phyloP scores from a whole-genome alignment of 345 rosid genomes.

The Toxicodendron radicans region DNA sequence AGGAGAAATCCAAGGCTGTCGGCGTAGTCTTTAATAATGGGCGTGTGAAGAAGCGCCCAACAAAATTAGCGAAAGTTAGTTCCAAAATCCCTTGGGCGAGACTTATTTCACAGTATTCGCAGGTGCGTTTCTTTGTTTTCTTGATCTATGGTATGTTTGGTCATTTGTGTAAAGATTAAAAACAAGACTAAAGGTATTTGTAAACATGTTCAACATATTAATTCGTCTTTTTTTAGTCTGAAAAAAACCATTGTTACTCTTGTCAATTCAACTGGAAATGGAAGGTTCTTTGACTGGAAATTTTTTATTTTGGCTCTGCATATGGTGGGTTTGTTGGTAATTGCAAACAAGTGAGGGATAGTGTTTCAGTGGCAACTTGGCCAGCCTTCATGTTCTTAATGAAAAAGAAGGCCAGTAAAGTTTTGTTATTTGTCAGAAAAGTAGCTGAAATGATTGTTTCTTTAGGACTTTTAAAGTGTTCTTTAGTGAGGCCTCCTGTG shows the following conservation, averaged over 20 bases:
- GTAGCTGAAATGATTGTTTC: slow-evolving; percentile 18
- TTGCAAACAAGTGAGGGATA: too few relatives aligned
- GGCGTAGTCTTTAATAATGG: slow-evolving; percentile 20
- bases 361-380: too few relatives aligned
- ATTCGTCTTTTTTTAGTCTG: not conserved
- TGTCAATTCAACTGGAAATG: not conserved
- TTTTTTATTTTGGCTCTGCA: not conserved
- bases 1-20: slow-evolving; percentile 42
- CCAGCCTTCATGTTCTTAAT: too few relatives aligned
- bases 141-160: slow-evolving; percentile 5
- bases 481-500: slow-evolving; percentile 8
- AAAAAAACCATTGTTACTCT: not conserved
- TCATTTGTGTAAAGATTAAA: not conserved
- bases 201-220: not conserved
- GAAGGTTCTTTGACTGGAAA: not conserved
- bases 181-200: not conserved
- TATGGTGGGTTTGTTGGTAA: too few relatives aligned
- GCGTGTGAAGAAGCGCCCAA: slow-evolving; percentile 41
- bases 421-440: not conserved
- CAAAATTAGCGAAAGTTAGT: slow-evolving; percentile 36
- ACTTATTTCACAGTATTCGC: slow-evolving; percentile 82
- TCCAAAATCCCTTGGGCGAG: slow-evolving; percentile 80
- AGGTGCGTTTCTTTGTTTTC: slow-evolving; percentile 40
- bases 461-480: not conserved
- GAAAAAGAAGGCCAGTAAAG: too few relatives aligned